A percentile compares a stretch with the other conserved stretches of the same genome.
phyloP scores from a whole-genome alignment of 1,284 basidiomycete genomes.

The Cystobasidium sp. region DNA sequence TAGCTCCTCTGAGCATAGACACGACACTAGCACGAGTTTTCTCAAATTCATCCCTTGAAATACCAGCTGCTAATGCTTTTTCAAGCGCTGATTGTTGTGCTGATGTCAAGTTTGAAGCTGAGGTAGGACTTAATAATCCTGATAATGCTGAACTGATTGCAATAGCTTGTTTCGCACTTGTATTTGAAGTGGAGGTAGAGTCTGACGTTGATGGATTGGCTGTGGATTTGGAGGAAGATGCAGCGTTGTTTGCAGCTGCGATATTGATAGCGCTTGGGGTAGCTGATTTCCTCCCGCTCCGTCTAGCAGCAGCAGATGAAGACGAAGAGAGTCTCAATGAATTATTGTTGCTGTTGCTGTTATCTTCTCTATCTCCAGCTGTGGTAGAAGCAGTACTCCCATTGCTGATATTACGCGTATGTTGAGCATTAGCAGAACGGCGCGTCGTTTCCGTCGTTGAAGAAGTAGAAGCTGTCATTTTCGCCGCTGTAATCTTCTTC shows the following conservation, averaged over 20 bases:
- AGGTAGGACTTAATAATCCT: constrained; percentile 20
- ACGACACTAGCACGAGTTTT: constrained; percentile 35
- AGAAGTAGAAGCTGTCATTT: not conserved
- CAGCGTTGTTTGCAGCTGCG: constrained; percentile 5
- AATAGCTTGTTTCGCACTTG: not conserved
- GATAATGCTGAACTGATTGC: constrained; percentile 6
- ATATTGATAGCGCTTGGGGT: constrained; percentile 21
- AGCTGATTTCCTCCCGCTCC: constrained; percentile 12
- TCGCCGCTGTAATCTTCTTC: not conserved
- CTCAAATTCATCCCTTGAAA: constrained; percentile 43
- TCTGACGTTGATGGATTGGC: not conserved
- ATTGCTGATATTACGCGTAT: constrained; percentile 18
- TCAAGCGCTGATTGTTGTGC: constrained; percentile 36
- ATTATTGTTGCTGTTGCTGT: not conserved
- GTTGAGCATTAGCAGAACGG: not conserved
- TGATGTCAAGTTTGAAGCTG: constrained; percentile 3
- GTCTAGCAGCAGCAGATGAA: not conserved
- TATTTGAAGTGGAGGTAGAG: constrained; percentile 24
- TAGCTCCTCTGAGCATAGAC: constrained; percentile 28
- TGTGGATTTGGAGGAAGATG: constrained; percentile 1
- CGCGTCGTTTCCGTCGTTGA: not conserved
- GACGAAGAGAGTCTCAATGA: constrained; percentile 5
- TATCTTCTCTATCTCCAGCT: constrained; percentile 1
- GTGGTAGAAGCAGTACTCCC: constrained; percentile 12
- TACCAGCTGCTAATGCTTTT: constrained; percentile 35